Evolutionary conservation across 1,139 yeast genomes (phyloP).

Genomic region (Magnusiomyces suaveolens): DNA sequence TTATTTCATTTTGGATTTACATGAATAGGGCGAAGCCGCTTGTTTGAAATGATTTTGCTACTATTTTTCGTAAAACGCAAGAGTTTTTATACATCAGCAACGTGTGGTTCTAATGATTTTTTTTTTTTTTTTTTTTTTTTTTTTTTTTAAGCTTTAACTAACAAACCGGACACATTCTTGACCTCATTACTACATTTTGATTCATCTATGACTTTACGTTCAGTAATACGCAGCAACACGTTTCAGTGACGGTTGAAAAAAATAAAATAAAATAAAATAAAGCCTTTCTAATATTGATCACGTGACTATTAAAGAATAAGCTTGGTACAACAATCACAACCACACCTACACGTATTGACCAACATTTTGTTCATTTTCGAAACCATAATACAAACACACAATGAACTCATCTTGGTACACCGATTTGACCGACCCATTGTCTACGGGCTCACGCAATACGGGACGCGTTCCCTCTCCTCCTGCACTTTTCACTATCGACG

Average conservation of each 20-base stretch:
- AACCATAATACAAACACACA: no score
- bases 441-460: background rate
- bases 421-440: conserved; percentile 1
- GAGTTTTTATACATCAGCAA: background rate
- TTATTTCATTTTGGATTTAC: no score
- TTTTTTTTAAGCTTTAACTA: no score
- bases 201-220: no score
- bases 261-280: no score
- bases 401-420: background rate
- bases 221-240: no score
- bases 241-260: no score
- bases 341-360: background rate
- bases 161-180: background rate
- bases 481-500: background rate
- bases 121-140: background rate
- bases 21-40: conserved; percentile 8
- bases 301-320: no score
- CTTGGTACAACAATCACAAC: no score
- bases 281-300: no score
- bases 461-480: background rate
- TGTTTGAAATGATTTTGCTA: background rate
- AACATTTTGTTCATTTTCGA: no score
- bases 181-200: background rate
- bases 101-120: background rate
- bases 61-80: background rate